phyloP scores from a whole-genome alignment of 345 rosid species.

The Citrus australasica region DNA sequence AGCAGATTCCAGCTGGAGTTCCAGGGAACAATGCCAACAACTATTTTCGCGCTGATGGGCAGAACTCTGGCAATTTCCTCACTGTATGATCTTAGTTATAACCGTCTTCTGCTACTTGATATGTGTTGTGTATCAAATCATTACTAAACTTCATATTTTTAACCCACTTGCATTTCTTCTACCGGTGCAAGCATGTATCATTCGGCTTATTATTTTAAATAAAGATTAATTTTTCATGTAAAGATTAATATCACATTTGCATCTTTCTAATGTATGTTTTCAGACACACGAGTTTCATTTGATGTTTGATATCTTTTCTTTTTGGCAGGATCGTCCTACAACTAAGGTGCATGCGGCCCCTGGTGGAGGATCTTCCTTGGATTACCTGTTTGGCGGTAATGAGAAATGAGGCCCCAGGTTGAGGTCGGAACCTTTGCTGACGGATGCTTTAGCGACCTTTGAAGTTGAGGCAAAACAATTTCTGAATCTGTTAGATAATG shows the following conservation, averaged over 20 bases:
- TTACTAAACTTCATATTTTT: background rate
- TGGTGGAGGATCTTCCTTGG: constrained; percentile 42
- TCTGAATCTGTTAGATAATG: background rate
- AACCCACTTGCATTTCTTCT: background rate
- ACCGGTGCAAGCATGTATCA: background rate
- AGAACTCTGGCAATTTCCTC: constrained; percentile 73
- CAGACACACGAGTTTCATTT: background rate
- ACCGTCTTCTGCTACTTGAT: background rate
- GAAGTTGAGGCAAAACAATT: background rate
- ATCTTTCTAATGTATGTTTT: background rate
- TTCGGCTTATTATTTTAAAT: background rate
- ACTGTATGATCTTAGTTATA: constrained; percentile 37
- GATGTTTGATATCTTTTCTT: background rate
- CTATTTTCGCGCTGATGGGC: constrained; percentile 69
- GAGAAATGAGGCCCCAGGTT: constrained; percentile 17
- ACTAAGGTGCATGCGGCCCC: constrained; percentile 58
- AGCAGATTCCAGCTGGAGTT: constrained; percentile 69
- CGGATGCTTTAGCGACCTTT: constrained; percentile 1
- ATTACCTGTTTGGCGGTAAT: constrained; percentile 47
- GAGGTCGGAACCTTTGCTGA: background rate
- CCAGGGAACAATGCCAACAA: constrained; percentile 56
- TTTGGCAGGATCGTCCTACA: constrained; percentile 45
- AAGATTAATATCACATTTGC: background rate
- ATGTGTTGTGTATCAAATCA: background rate
- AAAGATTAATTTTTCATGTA: background rate